These are phyloP conservation scores for Podaxis mareebaensis DNA, from an alignment of 768 basidiomycete species.

Conservation along the genomic window DNA sequence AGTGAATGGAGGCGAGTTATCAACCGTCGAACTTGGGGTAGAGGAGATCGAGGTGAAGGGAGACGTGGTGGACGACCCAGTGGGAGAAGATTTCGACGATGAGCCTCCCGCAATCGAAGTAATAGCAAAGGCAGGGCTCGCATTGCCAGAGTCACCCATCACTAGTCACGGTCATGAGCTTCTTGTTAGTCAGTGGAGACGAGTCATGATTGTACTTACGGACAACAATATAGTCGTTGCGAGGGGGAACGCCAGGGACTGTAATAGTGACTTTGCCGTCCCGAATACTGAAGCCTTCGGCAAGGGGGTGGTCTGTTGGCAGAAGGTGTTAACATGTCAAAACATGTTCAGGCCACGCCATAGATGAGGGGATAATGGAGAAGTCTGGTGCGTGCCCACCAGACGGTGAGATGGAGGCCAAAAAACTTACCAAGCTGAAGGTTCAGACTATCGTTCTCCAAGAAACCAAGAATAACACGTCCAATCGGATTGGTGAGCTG, in stretches of 20 bases:
- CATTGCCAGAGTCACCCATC: conserved; percentile 68
- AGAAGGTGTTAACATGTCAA: neutral
- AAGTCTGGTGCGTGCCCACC: neutral
- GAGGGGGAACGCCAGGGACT: conserved; percentile 48
- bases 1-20: conserved; percentile 32
- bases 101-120: conserved; percentile 40
- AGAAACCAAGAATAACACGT: conserved; percentile 50
- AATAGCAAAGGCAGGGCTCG: conserved; percentile 62
- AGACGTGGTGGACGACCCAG: conserved; percentile 16
- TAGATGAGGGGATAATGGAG: neutral
- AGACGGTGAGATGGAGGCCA: neutral
- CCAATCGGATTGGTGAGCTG: conserved; percentile 51
- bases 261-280: conserved; percentile 48
- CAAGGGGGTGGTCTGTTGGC: conserved; percentile 56
- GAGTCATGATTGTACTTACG: conserved; percentile 43
- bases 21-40: neutral
- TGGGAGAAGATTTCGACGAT: conserved; percentile 22
- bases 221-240: conserved; percentile 59
- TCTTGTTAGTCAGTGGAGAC: conserved; percentile 9
- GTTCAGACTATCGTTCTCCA: conserved; percentile 48
- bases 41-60: conserved; percentile 10
- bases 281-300: conserved; percentile 51
- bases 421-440: conserved; percentile 48
- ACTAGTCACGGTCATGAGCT: conserved; percentile 36
- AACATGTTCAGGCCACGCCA: neutral